Base-by-base conservation (phyloP, 768 basidiomycete species). In the Lactarius vividus region DNA sequence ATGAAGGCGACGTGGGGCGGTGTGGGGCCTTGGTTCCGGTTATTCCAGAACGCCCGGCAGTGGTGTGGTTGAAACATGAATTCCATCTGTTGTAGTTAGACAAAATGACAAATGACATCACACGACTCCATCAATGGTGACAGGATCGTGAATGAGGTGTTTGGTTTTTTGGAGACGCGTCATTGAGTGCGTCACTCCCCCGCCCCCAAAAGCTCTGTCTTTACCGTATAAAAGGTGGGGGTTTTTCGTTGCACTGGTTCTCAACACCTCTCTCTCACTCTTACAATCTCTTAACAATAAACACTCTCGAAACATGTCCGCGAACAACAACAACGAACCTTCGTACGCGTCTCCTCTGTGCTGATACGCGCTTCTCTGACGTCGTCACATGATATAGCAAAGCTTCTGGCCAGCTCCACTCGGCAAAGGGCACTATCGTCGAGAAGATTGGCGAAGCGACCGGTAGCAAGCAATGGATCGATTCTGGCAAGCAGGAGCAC, bases 21-120 rank as follows among this genome's bases (percentile, higher is more conserved):
- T 13, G 79, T 81, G 33, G 95, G 96, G 4, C 97, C 97, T 2
- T 99, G 97, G 97, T 95, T 97, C 78, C 87, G 83, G 74, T 74
- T 98, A 71, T 98, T 98, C 85, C 92, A 94, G 77, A 97, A 88
- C 74, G 96, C 93, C 11, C 82, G 94, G 69, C 79, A 77, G 71
- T 92, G 92, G 91, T 78, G 77, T 64, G 72, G 66, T 3, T 68
- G 39, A 55, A 60, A 15, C 23, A 52, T 15, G 49, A 18, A 40
- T 11, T 52, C 28, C 16, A 55, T 55, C 20, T 55, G 37, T 11
- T 61, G 44, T 46, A 58, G 23, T 26, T 31, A 23, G n/a, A 33
- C 13, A 3, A 49, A 28, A 16, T 0, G 11, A 11, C 11, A 39
- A 37, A 63, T 67, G 66, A 67, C 66, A 63, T 67, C 66, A 66